Conservation (phyloP, 2,329 filamentous ascomycete genomes). For the Penicillium sumatraense region DNA sequence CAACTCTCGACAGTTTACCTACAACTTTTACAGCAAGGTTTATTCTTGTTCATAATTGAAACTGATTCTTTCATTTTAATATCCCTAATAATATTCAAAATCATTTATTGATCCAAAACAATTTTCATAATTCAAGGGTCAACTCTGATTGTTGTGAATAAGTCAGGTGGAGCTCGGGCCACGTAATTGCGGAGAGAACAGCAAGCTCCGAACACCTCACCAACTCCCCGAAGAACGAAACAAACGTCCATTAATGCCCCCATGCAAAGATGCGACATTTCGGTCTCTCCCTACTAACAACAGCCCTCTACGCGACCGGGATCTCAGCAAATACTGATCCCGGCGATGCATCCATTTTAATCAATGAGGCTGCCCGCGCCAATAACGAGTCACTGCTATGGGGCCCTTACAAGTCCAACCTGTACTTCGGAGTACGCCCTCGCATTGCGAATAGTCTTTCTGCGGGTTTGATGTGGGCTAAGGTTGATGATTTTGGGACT, state of each 20-base stretch:
- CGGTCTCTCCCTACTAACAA: conserved; percentile 31
- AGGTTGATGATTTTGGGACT: conserved; percentile 76
- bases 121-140: no score
- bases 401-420: conserved; percentile 91
- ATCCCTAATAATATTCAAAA: no score
- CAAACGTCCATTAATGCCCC: conserved; percentile 21
- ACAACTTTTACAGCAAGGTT: no score
- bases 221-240: conserved; percentile 28
- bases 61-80: no score
- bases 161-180: conserved; percentile 39
- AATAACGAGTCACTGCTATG: conserved; percentile 87
- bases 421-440: conserved; percentile 91
- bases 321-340: conserved; percentile 31
- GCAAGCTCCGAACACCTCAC: conserved; percentile 21
- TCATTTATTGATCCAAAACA: no score
- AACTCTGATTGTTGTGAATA: no score
- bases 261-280: conserved; percentile 38
- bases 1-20: no score
- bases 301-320: conserved; percentile 34
- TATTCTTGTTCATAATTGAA: no score
- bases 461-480: conserved; percentile 85
- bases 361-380: conserved; percentile 49
- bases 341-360: conserved; percentile 40
- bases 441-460: conserved; percentile 79
- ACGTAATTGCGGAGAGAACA: conserved; percentile 38